Base-by-base conservation (phyloP, 768 basidiomycete genomes). In the Lactarius vividus region DNA sequence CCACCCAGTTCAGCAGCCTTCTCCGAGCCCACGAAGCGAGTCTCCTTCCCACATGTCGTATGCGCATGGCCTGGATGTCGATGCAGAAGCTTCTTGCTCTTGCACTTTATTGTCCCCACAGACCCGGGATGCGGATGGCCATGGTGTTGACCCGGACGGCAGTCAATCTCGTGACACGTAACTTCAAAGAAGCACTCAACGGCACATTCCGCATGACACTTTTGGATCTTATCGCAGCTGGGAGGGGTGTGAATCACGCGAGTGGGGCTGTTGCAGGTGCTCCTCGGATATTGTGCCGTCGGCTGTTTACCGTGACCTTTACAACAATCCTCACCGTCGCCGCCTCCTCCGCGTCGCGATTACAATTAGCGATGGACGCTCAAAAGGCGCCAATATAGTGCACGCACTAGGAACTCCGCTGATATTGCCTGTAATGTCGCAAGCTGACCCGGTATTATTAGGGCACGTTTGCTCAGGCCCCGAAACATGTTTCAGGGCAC, bases 1-100 rank as follows among this genome's bases (percentile, higher is more conserved):
- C 52, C 61, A 16, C 63, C 69, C 11, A 39, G 52, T 35, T 69
- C 67, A 13, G 33, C 61, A 39, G 35, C 35, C 3, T 49, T 52
- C n/a, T 63, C 53, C 8, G 57, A 16, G 23, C 7, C 40, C 11
- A 46, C 23, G 23, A 11, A 23, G 16, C 23, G 56, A 42, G 11
- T 52, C 26, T 26, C 49, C 26, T 52, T 52, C 49, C 13, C 49
- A 52, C 6, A 7, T 26, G 15, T 28, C 23, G 49, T 13, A 52
- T 52, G 49, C 3, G 23, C 7, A 52, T 52, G 49, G 13, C 13
- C 13, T 15, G 5, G 13, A 13, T 52, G 49, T 28, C 49, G 49
- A 28, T 52, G 49, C 26, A 26, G 6, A 52, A 13, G 26, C 26
- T 44, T n/a, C 42, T 44, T 44, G 42, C 20, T 10, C 42, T 52